Percentiles rank a stretch among this genome's conserved stretches.
Evolutionary conservation across 306 rosid genomes (phyloP).

Genomic region (Cyclanthera cordifolia): DNA sequence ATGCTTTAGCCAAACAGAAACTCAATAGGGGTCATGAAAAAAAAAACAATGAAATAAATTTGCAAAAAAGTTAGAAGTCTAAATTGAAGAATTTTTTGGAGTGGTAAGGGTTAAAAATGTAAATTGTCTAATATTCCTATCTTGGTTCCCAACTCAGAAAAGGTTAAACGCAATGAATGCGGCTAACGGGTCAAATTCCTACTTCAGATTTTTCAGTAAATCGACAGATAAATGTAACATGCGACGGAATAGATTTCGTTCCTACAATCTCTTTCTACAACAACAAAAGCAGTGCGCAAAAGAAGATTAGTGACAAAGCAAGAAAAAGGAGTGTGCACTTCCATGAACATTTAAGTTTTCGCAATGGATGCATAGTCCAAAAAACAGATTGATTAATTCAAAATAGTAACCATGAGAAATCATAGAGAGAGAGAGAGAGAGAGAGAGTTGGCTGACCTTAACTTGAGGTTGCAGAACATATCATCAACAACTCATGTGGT

Average conservation of each 20-base stretch:
- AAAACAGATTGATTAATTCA: background rate
- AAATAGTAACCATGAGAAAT: background rate
- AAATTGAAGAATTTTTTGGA: background rate
- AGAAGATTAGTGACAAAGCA: no score
- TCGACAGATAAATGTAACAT: background rate
- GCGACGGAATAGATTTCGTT: no score
- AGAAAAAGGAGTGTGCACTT: no score
- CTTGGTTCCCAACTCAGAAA: background rate
- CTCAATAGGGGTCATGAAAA: background rate
- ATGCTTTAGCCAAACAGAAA: background rate
- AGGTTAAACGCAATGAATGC: background rate
- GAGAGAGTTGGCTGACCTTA: conserved; percentile 1
- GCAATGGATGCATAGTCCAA: background rate
- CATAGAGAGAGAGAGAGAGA: background rate
- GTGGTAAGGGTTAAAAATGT: background rate
- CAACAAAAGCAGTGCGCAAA: no score
- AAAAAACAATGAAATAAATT: background rate
- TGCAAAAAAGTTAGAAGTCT: background rate
- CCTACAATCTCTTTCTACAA: no score
- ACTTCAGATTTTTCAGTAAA: background rate
- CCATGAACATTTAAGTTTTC: background rate
- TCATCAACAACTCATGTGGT: background rate
- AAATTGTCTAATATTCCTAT: background rate
- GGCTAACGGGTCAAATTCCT: background rate
- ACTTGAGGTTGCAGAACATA: background rate